Base-by-base conservation (phyloP, 371 early-diverging fungal genomes). In the Apophysomyces trapeziformis region DNA sequence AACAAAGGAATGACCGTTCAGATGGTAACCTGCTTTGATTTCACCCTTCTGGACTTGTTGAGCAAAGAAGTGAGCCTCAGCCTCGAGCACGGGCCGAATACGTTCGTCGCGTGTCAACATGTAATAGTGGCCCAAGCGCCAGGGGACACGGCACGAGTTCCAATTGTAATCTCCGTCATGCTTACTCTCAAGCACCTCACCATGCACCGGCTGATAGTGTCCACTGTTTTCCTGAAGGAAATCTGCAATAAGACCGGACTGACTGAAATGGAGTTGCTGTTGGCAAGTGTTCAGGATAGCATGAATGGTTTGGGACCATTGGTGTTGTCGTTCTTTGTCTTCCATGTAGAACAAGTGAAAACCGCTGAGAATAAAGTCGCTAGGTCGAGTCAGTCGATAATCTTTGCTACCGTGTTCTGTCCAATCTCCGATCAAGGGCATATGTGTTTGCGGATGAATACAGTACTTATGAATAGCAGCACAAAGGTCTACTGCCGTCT, bases 361-460 rank as follows among this genome's bases (percentile, higher is more conserved):
- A 7, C 82, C 85, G 46, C 83, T 78, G 13, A 88, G 70, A 64
- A 88, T 85, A 60, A 87, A 88, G 69, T 87, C 87, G 60, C 85
- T 82, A 0, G 89, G 86, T 36, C 89, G 69, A 2, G 86, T 88
- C 35, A 87, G 75, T 37, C 75, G 66, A 41, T 78, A 74, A 18
- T 77, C 82, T 37, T 86, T 85, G 57, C 83, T 83, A n/a, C 85
- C 86, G 39, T 73, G 76, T 46, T 82, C 78, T 35, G 85, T 86
- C 89, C 89, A 88, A 60, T 88, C 89, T 16, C 89, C 89, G 21
- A 88, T 66, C 13, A 85, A 64, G 0, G 87, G 85, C 85, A 86
- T 83, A 57, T 72, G 78, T 2, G 87, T 88, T 16, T 77, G 59
- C 56, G 80, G 85, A 57, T 88, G 80, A 61, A 88, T 78, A 54